Evolutionary conservation across 1,284 basidiomycete genomes (phyloP).

Genomic region (Trichosporon asahii): DNA sequence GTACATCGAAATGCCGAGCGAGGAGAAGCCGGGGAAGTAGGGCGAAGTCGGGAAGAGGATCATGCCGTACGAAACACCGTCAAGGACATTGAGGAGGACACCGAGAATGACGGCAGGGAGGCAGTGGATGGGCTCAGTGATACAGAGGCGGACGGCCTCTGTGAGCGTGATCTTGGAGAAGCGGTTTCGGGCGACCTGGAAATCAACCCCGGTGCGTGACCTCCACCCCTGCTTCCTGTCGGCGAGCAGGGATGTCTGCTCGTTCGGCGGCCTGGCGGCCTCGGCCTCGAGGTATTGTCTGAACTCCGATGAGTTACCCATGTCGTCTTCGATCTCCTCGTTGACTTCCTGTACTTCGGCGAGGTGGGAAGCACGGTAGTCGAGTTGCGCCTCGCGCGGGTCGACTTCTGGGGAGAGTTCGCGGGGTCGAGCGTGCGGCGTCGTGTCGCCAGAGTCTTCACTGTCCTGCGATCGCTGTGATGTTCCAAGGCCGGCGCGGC

Average conservation of each 20-base stretch:
- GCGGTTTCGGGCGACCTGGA: conserved; percentile 16
- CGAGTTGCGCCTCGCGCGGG: not conserved
- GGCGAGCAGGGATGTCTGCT: conserved; percentile 21
- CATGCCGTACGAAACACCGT: conserved; percentile 69
- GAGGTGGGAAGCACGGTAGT: conserved; percentile 13
- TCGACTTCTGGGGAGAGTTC: not conserved
- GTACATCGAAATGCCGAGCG: conserved; percentile 92
- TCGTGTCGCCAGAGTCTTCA: conserved; percentile 19
- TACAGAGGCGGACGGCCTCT: conserved; percentile 46
- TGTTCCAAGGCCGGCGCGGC: conserved; percentile 11
- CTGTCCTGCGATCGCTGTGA: not conserved
- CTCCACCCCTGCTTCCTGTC: conserved; percentile 23
- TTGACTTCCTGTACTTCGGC: conserved; percentile 16
- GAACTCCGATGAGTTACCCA: conserved; percentile 17
- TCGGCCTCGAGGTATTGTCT: conserved; percentile 20
- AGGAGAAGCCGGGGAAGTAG: conserved; percentile 75
- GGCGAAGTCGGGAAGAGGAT: conserved; percentile 83
- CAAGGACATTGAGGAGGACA: conserved; percentile 82
- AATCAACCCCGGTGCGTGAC: conserved; percentile 16
- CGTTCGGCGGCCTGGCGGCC: conserved; percentile 9
- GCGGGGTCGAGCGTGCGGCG: conserved; percentile 11
- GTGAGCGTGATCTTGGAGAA: conserved; percentile 39
- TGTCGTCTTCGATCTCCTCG: conserved; percentile 17
- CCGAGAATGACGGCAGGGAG: conserved; percentile 85
- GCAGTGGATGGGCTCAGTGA: conserved; percentile 54